Evolutionary conservation across 768 basidiomycete genomes (phyloP), one percentile per base, ranked within the genome.

Genomic region (Trametes elegans): DNA sequence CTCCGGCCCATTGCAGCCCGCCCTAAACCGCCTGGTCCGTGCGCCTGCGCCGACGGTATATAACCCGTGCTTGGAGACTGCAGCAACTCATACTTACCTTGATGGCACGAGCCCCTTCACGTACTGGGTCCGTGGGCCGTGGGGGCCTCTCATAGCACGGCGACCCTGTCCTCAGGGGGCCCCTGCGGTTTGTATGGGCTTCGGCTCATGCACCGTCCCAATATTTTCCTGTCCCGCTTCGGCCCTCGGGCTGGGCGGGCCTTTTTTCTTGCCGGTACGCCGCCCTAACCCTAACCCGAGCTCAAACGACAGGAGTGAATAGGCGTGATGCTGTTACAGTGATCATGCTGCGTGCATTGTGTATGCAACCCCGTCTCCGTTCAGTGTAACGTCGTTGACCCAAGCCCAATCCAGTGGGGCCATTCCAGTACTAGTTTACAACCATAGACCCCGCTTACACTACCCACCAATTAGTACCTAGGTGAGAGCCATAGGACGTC

Each of bases 221-320:
- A 75, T 75, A 74, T 75, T 75, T 75, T 62, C 74, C 74, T 68
- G 74, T 74, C 69, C 71, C 65, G 66, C 64, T 73, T 66, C 65
- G 76, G 78, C 77, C 77, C 77, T 78, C 76, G 74, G 76, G 76
- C 76, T 75, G 74, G 74, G 74, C 67, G 70, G 76, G 75, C 75
- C 71, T 49, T 36, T 68, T 71, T 71, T 73, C 11, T 13, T 45
- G 45, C 23, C 19, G 19, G 21, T 14, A 10, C 18, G 31, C 18
- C 2, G 45, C 16, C 3, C 45, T 46, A 46, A 46, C 45, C 45
- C 45, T 46, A 46, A 46, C 45, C 45, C 29, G n/a, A n/a, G n/a
- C n/a, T n/a, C n/a, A n/a, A n/a, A n/a, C n/a, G n/a, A n/a, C n/a
- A n/a, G n/a, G n/a, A n/a, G n/a, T n/a, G n/a, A n/a, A n/a, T n/a